Percentiles rank a stretch among this genome's conserved stretches.
phyloP scores from a whole-genome alignment of 2,329 filamentous ascomycete genomes.

The Paracamarosporium sp. region DNA sequence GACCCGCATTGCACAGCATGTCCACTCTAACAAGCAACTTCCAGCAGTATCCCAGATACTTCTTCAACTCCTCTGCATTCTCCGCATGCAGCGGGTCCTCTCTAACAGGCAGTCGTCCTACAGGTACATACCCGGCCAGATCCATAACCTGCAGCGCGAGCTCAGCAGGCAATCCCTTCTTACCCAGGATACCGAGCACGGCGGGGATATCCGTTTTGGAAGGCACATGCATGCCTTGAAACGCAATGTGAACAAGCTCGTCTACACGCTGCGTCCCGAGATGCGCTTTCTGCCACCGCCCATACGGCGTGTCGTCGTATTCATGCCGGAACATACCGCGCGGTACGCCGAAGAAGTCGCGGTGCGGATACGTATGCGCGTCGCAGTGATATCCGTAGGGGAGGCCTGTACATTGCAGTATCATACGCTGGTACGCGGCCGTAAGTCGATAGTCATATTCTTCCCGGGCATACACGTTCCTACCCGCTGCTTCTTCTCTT shows the following conservation, averaged over 20 bases:
- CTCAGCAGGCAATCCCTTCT: constrained; percentile 12
- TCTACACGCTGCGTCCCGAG: not conserved
- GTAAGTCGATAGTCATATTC: not conserved
- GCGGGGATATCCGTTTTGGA: constrained; percentile 1
- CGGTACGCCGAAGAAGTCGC: not conserved
- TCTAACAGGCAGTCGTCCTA: not conserved
- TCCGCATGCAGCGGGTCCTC: constrained; percentile 14
- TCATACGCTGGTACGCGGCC: not conserved
- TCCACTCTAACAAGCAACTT: not conserved
- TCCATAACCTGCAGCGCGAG: constrained; percentile 15
- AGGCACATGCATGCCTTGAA: not conserved
- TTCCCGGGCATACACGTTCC: too few relatives aligned
- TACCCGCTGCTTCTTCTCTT: not conserved
- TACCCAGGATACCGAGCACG: constrained; percentile 10
- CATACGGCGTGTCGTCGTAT: not conserved
- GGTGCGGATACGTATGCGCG: constrained; percentile 2
- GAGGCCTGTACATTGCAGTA: not conserved
- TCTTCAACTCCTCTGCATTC: constrained; percentile 15
- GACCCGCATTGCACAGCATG: constrained; percentile 3
- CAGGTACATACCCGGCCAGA: constrained; percentile 8
- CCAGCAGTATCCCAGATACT: constrained; percentile 13
- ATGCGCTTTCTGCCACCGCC: not conserved
- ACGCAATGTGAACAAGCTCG: not conserved
- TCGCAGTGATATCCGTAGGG: not conserved
- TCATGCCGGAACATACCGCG: not conserved